Conservation (phyloP, 2,329 filamentous ascomycete genomes). For the Fusarium sp. region DNA sequence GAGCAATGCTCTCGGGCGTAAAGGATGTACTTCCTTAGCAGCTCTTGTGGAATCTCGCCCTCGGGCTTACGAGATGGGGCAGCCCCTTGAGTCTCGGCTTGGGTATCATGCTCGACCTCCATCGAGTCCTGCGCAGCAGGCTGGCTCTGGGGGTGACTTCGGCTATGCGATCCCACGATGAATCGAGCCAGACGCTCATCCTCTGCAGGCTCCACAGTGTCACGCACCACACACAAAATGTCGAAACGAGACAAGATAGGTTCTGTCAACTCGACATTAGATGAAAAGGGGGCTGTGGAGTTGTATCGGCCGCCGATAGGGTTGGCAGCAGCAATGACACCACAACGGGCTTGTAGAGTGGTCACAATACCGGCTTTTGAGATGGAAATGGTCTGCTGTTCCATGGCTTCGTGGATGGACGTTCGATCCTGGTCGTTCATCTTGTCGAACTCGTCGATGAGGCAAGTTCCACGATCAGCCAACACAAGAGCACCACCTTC, state of each 20-base stretch:
- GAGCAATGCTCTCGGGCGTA: conserved; percentile 90
- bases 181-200: conserved; percentile 95
- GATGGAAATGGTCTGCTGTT: conserved; percentile 99
- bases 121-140: conserved; percentile 65
- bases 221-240: conserved; percentile 94
- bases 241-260: conserved; percentile 98
- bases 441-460: conserved; percentile 99
- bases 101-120: conserved; percentile 71
- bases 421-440: conserved; percentile 99
- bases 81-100: conserved; percentile 53
- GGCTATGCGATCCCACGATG: conserved; percentile 92
- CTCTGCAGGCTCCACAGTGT: conserved; percentile 91
- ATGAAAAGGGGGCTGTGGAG: conserved; percentile 92
- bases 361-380: conserved; percentile 99
- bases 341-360: conserved; percentile 93
- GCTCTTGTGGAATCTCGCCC: conserved; percentile 87
- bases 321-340: conserved; percentile 96
- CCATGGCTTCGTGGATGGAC: conserved; percentile 99
- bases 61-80: conserved; percentile 50
- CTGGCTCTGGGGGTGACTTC: conserved; percentile 80
- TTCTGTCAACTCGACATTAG: conserved; percentile 97
- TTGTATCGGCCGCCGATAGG: conserved; percentile 97
- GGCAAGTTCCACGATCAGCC: conserved; percentile 91
- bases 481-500: conserved; percentile 96
- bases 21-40: conserved; percentile 95